These are phyloP conservation scores for Cryptococcus depauperatus DNA, from an alignment of 1,284 basidiomycete genomes.

Conservation along the genomic window DNA sequence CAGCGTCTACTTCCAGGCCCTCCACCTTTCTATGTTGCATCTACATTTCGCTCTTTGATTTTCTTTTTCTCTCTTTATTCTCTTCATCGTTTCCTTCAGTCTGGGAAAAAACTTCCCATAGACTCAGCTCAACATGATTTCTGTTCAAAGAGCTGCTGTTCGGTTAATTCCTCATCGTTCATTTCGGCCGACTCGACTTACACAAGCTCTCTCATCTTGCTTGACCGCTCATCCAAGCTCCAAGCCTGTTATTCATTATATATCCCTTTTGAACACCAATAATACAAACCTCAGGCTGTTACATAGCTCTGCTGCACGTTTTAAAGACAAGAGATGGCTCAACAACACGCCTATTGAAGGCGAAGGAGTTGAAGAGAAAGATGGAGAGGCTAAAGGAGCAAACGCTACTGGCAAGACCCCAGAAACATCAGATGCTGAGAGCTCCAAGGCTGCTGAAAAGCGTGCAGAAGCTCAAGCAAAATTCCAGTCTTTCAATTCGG, in stretches of 20 bases:
- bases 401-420: conserved; percentile 14
- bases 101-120: no score
- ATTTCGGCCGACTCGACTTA: conserved; percentile 15
- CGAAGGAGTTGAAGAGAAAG: conserved; percentile 18
- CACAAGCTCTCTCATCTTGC: conserved; percentile 5
- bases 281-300: conserved; percentile 8
- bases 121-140: no score
- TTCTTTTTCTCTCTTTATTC: no score
- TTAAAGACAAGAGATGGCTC: conserved; percentile 39
- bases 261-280: conserved; percentile 1
- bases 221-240: conserved; percentile 9
- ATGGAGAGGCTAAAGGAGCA: conserved; percentile 10
- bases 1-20: no score
- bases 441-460: conserved; percentile 19
- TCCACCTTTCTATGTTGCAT: no score
- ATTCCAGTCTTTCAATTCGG: conserved; percentile 10
- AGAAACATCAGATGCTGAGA: conserved; percentile 19
- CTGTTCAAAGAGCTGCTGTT: no score
- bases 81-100: no score
- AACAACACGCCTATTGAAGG: conserved; percentile 25
- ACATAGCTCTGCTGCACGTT: conserved; percentile 17
- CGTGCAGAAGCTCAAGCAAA: conserved; percentile 17
- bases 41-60: no score
- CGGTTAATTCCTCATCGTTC: no score
- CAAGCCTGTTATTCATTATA: conserved; percentile 8